A percentile compares a stretch with the other conserved stretches of the same genome.
phyloP scores from a whole-genome alignment of 352 stramenopile genomes.

The Paralagenidium karlingii region DNA sequence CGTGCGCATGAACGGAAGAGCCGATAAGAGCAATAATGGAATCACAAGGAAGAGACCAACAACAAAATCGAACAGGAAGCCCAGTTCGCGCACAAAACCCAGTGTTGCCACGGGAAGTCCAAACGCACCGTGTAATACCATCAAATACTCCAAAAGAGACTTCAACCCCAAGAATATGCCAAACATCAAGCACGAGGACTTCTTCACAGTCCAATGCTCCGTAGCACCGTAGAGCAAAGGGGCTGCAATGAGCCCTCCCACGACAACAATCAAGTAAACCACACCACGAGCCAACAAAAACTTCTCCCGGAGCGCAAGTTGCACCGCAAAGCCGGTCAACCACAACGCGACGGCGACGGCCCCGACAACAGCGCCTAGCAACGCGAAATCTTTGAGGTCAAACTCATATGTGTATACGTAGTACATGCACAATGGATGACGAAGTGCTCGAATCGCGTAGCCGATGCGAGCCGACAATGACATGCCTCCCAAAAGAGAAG shows the following conservation, averaged over 20 bases:
- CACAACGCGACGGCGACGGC: conserved; percentile 48
- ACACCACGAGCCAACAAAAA: conserved; percentile 27
- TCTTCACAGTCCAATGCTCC: conserved; percentile 44
- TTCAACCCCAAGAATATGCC: conserved; percentile 67
- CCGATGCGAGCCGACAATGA: conserved; percentile 42
- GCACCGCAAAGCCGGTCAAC: conserved; percentile 36
- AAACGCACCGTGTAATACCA: conserved; percentile 57
- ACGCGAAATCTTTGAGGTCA: conserved; percentile 39
- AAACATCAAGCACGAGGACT: conserved; percentile 55
- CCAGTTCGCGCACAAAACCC: conserved; percentile 60
- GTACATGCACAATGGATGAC: conserved; percentile 72
- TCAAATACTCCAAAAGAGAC: conserved; percentile 58
- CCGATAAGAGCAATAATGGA: conserved; percentile 59
- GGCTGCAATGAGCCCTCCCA: conserved; percentile 33
- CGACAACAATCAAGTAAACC: conserved; percentile 59
- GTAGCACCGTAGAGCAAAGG: conserved; percentile 51
- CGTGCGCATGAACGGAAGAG: conserved; percentile 80
- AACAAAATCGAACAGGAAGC: conserved; percentile 81
- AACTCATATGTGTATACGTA: conserved; percentile 72
- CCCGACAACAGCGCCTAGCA: conserved; percentile 45
- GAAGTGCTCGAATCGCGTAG: conserved; percentile 64
- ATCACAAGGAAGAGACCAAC: conserved; percentile 64
- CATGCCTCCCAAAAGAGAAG: conserved; percentile 46
- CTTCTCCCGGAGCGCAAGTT: conserved; percentile 52
- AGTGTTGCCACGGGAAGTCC: conserved; percentile 44